Conservation (phyloP, 1,284 basidiomycete species). For the Melampsora larici-populina region DNA sequence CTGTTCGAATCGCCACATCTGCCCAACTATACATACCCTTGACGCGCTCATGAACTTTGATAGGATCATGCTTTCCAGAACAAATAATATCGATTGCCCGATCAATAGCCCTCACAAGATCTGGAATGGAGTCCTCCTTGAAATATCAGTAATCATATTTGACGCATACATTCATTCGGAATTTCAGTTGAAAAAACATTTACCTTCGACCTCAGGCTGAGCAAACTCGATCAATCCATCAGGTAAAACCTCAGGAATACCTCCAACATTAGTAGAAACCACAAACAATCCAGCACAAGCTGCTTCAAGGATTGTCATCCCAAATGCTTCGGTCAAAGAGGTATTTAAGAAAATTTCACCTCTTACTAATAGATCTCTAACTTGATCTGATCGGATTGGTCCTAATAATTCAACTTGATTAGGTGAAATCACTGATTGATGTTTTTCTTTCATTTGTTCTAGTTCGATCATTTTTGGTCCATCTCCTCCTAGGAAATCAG, state of each 20-base stretch:
- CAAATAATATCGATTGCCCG: slow-evolving; percentile 72
- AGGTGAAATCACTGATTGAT: slow-evolving; percentile 70
- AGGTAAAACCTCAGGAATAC: slow-evolving; percentile 91
- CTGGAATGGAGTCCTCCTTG: slow-evolving; percentile 56
- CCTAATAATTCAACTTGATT: slow-evolving; percentile 79
- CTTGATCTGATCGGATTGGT: slow-evolving; percentile 72
- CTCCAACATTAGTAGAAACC: slow-evolving; percentile 89
- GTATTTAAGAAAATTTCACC: slow-evolving; percentile 94
- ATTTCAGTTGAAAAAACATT: slow-evolving; percentile 40
- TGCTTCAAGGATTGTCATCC: slow-evolving; percentile 92
- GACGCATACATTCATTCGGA: not conserved
- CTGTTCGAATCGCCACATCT: slow-evolving; percentile 74
- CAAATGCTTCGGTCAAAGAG: slow-evolving; percentile 92
- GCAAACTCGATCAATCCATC: slow-evolving; percentile 91
- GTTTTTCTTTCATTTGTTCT: slow-evolving; percentile 90
- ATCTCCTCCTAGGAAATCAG: slow-evolving; percentile 62
- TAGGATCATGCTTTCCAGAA: slow-evolving; percentile 69
- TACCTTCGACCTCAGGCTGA: slow-evolving; percentile 75
- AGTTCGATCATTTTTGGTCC: slow-evolving; percentile 94
- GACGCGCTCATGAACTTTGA: slow-evolving; percentile 72
- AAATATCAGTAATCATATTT: not conserved
- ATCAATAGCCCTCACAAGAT: slow-evolving; percentile 76
- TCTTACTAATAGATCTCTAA: slow-evolving; percentile 71
- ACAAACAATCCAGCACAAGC: slow-evolving; percentile 91
- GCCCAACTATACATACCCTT: slow-evolving; percentile 83